phyloP scores from a whole-genome alignment of 257 asterid species.

The Anisodus acutangulus region DNA sequence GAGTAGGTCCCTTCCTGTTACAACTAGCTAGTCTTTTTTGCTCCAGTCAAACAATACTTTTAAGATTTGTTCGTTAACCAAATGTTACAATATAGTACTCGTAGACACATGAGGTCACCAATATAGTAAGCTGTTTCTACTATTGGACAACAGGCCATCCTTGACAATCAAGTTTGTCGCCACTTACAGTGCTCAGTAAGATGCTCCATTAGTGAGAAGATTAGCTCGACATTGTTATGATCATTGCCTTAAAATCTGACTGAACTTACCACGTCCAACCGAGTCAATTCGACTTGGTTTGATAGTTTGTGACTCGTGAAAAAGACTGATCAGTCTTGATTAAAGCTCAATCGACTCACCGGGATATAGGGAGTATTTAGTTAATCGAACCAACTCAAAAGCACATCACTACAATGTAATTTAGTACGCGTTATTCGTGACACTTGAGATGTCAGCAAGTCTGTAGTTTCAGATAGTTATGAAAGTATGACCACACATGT shows the following conservation, averaged over 20 bases:
- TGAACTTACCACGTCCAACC: neutral
- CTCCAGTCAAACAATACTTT: neutral
- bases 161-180: neutral
- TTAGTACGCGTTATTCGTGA: neutral
- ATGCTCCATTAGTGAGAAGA: neutral
- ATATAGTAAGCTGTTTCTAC: neutral
- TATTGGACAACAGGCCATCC: constrained; percentile 25
- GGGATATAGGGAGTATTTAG: constrained; percentile 3
- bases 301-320: constrained; percentile 12
- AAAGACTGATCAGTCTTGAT: neutral
- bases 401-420: neutral
- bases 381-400: neutral
- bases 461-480: neutral
- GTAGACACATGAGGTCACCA: neutral
- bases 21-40: neutral
- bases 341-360: neutral
- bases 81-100: neutral
- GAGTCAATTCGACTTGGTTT: neutral
- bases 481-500: neutral
- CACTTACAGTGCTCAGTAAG: constrained; percentile 17
- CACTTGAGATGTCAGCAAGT: neutral
- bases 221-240: neutral
- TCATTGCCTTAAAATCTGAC: constrained; percentile 17
- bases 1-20: constrained; percentile 15
- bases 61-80: neutral